A percentile compares a stretch with the other conserved stretches of the same genome.
These are phyloP conservation scores for Blastomyces percursus DNA, from an alignment of 2,329 filamentous ascomycete species.

Conservation along the genomic window DNA sequence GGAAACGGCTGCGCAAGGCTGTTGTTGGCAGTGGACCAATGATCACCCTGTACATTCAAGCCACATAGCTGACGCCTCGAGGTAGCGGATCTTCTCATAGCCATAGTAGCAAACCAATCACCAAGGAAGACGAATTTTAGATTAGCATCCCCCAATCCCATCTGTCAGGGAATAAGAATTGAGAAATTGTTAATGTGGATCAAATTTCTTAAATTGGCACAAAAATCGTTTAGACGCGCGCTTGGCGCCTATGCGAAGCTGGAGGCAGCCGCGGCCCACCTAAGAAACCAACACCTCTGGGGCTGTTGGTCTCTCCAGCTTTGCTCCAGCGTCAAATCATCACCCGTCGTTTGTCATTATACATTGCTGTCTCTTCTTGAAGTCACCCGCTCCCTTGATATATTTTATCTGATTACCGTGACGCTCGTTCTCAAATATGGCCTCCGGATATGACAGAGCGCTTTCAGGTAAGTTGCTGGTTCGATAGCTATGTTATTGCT, in stretches of 20 bases:
- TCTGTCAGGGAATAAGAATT: neutral
- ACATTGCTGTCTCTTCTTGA: neutral
- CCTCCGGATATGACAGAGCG: constrained; percentile 97
- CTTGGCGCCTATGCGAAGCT: constrained; percentile 3
- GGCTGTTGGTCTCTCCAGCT: neutral
- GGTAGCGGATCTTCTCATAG: neutral
- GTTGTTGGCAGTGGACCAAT: neutral
- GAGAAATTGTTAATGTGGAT: neutral
- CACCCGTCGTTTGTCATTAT: neutral
- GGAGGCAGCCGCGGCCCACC: constrained; percentile 12
- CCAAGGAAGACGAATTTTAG: neutral
- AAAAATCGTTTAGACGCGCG: constrained; percentile 8
- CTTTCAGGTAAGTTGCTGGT: constrained; percentile 66
- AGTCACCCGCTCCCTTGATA: neutral
- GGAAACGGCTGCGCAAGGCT: neutral
- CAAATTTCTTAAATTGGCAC: neutral
- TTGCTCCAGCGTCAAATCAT: neutral
- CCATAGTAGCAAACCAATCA: neutral
- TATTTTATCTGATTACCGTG: neutral
- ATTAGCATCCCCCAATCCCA: neutral
- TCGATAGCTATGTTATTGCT: constrained; percentile 11
- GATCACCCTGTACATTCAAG: neutral
- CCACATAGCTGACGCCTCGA: neutral
- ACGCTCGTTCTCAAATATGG: constrained; percentile 44
- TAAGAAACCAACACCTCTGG: neutral